A percentile compares a stretch with the other conserved stretches of the same genome.
phyloP scores from a whole-genome alignment of 495 filamentous ascomycete species.

The Chaetomium fimeti region DNA sequence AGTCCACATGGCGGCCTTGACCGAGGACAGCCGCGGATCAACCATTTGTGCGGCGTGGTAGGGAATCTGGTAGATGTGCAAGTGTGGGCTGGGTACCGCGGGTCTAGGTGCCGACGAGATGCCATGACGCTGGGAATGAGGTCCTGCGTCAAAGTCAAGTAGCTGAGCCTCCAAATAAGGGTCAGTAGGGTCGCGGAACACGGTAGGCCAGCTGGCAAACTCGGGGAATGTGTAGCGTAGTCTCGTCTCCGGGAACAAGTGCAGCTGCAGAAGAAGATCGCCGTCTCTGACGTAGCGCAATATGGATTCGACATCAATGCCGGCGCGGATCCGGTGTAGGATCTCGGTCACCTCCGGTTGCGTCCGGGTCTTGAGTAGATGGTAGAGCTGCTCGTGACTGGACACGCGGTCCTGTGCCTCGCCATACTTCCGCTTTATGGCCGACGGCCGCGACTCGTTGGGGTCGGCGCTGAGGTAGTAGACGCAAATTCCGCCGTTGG shows the following conservation, averaged over 20 bases:
- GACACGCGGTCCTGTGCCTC: constrained; percentile 37
- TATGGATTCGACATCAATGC: constrained; percentile 33
- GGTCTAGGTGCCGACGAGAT: neutral
- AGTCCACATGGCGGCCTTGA: constrained; percentile 38
- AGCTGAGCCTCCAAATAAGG: constrained; percentile 29
- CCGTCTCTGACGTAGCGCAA: constrained; percentile 39
- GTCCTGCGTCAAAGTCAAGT: neutral
- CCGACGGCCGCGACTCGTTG: constrained; percentile 39
- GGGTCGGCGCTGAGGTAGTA: constrained; percentile 36
- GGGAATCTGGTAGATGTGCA: constrained; percentile 19
- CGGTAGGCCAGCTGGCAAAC: constrained; percentile 35
- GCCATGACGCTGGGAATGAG: neutral
- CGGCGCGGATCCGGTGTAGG: constrained; percentile 36
- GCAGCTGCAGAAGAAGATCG: constrained; percentile 37
- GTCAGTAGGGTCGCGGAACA: constrained; percentile 29
- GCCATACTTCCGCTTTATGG: constrained; percentile 39
- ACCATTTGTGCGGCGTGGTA: constrained; percentile 35
- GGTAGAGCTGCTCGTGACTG: constrained; percentile 36
- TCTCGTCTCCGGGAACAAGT: constrained; percentile 36
- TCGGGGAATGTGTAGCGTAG: constrained; percentile 43
- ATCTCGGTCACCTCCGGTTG: constrained; percentile 35
- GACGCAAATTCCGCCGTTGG: constrained; percentile 33
- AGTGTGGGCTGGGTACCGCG: neutral
- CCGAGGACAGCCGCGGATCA: constrained; percentile 29
- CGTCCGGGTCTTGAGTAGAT: constrained; percentile 31